Percentiles rank a stretch among this genome's conserved stretches.
Evolutionary conservation across 352 stramenopile species (phyloP).

Genomic region (Phytophthora pseudosyringae): DNA sequence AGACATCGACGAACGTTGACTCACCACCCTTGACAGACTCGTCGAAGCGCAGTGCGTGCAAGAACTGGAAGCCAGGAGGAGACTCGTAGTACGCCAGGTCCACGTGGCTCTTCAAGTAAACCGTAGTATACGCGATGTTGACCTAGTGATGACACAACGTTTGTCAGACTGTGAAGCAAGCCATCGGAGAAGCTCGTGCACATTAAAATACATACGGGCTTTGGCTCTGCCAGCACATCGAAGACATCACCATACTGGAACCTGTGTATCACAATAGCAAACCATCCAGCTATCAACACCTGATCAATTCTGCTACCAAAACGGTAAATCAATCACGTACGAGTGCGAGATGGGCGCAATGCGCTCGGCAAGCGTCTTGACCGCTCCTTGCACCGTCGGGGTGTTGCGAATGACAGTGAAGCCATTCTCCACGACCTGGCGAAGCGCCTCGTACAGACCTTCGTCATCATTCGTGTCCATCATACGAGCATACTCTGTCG

Average conservation of each 20-base stretch:
- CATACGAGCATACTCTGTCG: slow-evolving; percentile 66
- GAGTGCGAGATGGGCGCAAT: slow-evolving; percentile 84
- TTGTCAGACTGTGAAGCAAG: neutral
- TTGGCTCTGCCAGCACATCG: slow-evolving; percentile 81
- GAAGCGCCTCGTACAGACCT: slow-evolving; percentile 70
- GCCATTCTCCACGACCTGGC: slow-evolving; percentile 73
- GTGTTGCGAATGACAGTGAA: slow-evolving; percentile 81
- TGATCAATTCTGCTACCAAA: neutral
- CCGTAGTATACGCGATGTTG: slow-evolving; percentile 96
- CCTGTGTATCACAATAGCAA: slow-evolving; percentile 28
- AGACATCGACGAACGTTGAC: slow-evolving; percentile 89
- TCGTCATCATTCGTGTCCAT: slow-evolving; percentile 70
- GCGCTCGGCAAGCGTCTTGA: slow-evolving; percentile 80
- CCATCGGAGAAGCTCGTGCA: neutral
- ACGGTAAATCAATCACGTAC: slow-evolving; percentile 37
- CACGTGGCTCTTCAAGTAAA: slow-evolving; percentile 92
- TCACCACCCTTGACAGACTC: slow-evolving; percentile 82
- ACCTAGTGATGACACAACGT: slow-evolving; percentile 50
- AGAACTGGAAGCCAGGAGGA: slow-evolving; percentile 94
- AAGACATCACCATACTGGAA: slow-evolving; percentile 90
- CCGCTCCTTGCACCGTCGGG: slow-evolving; percentile 53
- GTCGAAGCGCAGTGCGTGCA: slow-evolving; percentile 93
- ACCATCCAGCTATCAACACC: neutral
- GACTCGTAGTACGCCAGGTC: slow-evolving; percentile 98
- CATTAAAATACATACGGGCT: slow-evolving; percentile 53